Evolutionary conservation across 73 alveolate genomes (phyloP).

Genomic region (Paramecium tetraurelia): DNA sequence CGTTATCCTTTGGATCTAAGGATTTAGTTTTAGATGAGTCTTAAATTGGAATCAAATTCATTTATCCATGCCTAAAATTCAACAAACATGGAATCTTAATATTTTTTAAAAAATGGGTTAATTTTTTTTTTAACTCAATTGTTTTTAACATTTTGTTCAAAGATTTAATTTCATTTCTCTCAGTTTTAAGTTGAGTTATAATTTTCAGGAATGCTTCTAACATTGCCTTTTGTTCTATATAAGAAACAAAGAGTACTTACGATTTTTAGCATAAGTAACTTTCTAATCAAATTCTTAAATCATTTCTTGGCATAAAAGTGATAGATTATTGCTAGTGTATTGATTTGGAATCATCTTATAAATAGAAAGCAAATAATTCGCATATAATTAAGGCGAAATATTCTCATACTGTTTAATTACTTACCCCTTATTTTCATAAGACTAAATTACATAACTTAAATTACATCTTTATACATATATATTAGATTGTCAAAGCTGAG

Average conservation of each 20-base stretch:
- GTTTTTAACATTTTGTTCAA: neutral
- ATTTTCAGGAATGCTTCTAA: neutral
- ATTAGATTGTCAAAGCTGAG: neutral
- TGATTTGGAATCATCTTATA: slow-evolving; percentile 4
- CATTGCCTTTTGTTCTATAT: neutral
- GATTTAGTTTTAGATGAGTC: neutral
- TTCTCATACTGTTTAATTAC: neutral
- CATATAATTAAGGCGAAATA: slow-evolving; percentile 15
- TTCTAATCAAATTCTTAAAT: neutral
- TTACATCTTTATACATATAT: slow-evolving; percentile 13
- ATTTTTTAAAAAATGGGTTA: neutral
- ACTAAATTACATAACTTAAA: neutral
- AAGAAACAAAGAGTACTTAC: neutral
- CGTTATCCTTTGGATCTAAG: neutral
- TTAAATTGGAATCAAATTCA: neutral
- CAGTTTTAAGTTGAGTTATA: neutral
- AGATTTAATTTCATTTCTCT: neutral
- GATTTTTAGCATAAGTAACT: neutral
- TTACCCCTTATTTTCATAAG: slow-evolving; percentile 16
- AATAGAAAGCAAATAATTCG: slow-evolving; percentile 17
- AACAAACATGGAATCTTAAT: neutral
- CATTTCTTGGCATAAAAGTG: neutral
- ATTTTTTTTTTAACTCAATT: neutral
- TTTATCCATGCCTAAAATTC: neutral
- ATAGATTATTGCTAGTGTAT: neutral